These are phyloP conservation scores for Globisporangium canariense DNA, from an alignment of 352 stramenopile genomes.

Conservation along the genomic window DNA sequence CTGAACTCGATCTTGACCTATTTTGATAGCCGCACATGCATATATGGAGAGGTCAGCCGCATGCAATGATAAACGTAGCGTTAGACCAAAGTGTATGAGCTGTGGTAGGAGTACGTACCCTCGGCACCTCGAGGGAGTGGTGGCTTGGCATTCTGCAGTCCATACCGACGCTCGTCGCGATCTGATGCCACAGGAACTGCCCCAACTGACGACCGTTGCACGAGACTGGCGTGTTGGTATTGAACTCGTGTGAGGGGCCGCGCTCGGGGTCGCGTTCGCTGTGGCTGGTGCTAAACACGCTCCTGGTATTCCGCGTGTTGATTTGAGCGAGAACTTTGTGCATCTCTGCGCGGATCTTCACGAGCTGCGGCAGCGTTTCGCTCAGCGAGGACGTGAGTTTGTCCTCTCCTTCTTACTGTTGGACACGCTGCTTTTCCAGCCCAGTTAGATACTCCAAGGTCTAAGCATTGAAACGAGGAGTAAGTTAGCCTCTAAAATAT, in stretches of 20 bases:
- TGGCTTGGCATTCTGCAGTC: background rate
- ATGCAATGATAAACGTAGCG: background rate
- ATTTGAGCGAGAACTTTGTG: background rate
- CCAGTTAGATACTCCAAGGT: background rate
- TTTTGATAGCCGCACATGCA: background rate
- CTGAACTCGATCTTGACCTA: background rate
- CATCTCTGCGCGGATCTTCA: background rate
- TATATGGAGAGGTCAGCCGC: background rate
- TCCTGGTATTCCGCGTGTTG: background rate
- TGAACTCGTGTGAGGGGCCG: background rate
- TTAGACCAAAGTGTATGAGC: background rate
- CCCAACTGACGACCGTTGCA: background rate
- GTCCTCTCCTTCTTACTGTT: background rate
- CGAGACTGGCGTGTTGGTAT: background rate
- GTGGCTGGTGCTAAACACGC: constrained; percentile 1
- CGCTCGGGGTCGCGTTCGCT: background rate
- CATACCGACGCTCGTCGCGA: background rate
- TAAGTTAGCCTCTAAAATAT: background rate
- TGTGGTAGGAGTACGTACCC: background rate
- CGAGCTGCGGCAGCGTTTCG: background rate
- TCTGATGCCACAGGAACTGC: constrained; percentile 2
- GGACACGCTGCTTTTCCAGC: background rate
- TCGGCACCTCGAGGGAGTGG: background rate
- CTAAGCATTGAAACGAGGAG: background rate
- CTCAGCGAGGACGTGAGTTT: background rate